Base-by-base conservation (phyloP, 2,329 filamentous ascomycete genomes). In the Colletotrichum tabaci region DNA sequence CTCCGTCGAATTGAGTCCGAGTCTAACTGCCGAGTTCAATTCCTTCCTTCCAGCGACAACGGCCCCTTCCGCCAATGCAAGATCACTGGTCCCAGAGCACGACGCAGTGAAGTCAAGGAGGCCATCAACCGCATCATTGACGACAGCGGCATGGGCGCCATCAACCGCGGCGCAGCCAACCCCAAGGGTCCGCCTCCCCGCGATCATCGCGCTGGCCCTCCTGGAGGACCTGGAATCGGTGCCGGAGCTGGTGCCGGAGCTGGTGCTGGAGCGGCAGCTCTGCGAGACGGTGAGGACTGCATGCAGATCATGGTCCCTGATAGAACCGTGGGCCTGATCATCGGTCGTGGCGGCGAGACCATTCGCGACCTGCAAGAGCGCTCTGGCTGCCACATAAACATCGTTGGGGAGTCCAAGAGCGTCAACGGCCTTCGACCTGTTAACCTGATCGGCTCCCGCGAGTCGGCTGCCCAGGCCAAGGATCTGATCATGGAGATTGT, bases 241-340 rank as follows among this genome's bases (percentile, higher is more conserved):
- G 87, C 88, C 55, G 68, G 44, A 12, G 67, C 52, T n/a, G 66
- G 50, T 3, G 57, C 23, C 21, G 18, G 47, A 50, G 58, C 46
- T 7, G 40, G 38, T 15, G 73, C 80, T 76, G 77, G 74, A 16
- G 80, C 80, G 10, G 76, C 80, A 62, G 87, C 88, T 53, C 85
- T 93, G 71, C 90, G 92, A 73, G 93, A 96, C 71, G 93, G 92
- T 71, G 95, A 97, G 80, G 93, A 96, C 76, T 94, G 91, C 78
- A 91, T 95, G 79, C 94, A 97, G 82, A 97, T 98, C 77, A 96
- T 97, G 93, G 95, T 98, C 21, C 95, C 95, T 57, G 95, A 98
- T 83, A 92, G 94, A 77, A 98, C 95, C 10, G 95, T 98, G 72
- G 95, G 95, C 62, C 86, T 98, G 56, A 98, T 98, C 76, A 98